Evolutionary conservation across 2,329 filamentous ascomycete species (phyloP).

Genomic region (Venturia pyrina): DNA sequence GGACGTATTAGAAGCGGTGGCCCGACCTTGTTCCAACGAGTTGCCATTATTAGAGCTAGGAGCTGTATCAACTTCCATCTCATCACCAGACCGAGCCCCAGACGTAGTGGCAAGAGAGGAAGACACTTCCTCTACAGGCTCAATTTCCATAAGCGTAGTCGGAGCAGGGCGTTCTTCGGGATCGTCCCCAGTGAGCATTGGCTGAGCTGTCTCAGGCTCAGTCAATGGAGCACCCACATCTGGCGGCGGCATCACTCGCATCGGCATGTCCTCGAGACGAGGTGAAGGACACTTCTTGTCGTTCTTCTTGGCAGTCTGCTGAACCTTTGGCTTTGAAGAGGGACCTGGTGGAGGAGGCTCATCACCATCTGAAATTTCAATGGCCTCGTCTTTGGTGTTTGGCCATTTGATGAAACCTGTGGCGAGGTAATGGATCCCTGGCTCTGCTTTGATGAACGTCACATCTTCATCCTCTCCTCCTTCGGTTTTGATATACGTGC

Average conservation of each 20-base stretch:
- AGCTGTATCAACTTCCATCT: background rate
- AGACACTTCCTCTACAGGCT: background rate
- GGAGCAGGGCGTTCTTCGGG: background rate
- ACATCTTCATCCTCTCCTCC: background rate
- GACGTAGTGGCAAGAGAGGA: background rate
- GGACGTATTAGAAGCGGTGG: background rate
- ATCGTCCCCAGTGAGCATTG: background rate
- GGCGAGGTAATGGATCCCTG: background rate
- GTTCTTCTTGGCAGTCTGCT: background rate
- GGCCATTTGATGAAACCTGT: background rate
- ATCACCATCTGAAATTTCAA: constrained; percentile 3
- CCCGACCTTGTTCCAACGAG: too few relatives aligned
- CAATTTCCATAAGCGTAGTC: background rate
- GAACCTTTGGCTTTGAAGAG: background rate
- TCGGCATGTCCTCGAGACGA: background rate
- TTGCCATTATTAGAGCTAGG: background rate
- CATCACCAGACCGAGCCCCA: background rate
- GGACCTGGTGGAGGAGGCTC: background rate
- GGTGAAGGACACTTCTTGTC: background rate
- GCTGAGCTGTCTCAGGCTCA: background rate
- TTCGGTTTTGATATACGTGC: background rate
- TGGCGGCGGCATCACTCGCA: background rate
- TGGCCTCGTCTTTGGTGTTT: background rate
- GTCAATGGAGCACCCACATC: background rate
- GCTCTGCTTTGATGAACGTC: background rate